A percentile compares a stretch with the other conserved stretches of the same genome.
Evolutionary conservation across 805 yeast species (phyloP).

Genomic region (Pichia membranifaciens): DNA sequence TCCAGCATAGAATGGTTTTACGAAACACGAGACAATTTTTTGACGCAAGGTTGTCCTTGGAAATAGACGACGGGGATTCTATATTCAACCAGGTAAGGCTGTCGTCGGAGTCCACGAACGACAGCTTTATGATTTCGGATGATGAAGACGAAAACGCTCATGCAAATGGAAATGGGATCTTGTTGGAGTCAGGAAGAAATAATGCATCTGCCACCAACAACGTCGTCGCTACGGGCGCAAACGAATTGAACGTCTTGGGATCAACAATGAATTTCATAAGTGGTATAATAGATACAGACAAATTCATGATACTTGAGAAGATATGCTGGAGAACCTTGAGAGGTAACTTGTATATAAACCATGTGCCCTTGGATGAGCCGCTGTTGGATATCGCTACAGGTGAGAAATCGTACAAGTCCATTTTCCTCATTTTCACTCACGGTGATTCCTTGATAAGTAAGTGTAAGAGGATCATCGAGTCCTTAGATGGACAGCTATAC

Average conservation of each 20-base stretch:
- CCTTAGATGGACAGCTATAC: slow-evolving; percentile 76
- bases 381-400: slow-evolving; percentile 55
- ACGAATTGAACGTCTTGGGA: slow-evolving; percentile 31
- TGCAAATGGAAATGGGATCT: not conserved
- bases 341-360: slow-evolving; percentile 82
- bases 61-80: slow-evolving; percentile 24
- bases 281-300: slow-evolving; percentile 74
- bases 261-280: slow-evolving; percentile 49
- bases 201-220: not conserved
- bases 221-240: slow-evolving; percentile 27
- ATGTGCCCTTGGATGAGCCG: slow-evolving; percentile 65
- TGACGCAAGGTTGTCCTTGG: slow-evolving; percentile 29
- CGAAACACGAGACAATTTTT: slow-evolving; percentile 33
- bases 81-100: slow-evolving; percentile 23
- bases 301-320: slow-evolving; percentile 66
- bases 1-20: slow-evolving; percentile 63
- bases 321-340: slow-evolving; percentile 89
- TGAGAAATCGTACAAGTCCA: slow-evolving; percentile 58
- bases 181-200: slow-evolving; percentile 19
- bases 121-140: slow-evolving; percentile 16
- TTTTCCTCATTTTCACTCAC: slow-evolving; percentile 86
- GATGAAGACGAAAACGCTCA: slow-evolving; percentile 9
- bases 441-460: slow-evolving; percentile 67
- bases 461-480: slow-evolving; percentile 75
- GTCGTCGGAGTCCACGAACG: slow-evolving; percentile 14